These are phyloP conservation scores for Artemisia argyi DNA, from an alignment of 129 eudicot species.

Conservation along the genomic window DNA sequence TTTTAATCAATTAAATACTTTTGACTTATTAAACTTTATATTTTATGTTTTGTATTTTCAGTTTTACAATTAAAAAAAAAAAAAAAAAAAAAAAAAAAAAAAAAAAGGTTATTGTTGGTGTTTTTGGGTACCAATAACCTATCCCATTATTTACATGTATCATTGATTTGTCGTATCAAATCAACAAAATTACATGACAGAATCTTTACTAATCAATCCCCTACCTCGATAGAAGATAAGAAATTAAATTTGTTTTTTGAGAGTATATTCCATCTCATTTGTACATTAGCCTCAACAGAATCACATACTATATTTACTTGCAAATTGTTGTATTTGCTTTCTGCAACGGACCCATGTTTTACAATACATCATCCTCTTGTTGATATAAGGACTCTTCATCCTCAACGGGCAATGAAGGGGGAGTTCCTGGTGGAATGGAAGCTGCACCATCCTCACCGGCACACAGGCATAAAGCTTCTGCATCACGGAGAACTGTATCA, in stretches of 20 bases:
- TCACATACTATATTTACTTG: not conserved
- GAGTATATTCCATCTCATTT: not conserved
- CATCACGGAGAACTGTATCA: conserved; percentile 58
- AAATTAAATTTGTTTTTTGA: conserved; percentile 6
- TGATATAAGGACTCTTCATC: conserved; percentile 40
- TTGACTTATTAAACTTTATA: no score
- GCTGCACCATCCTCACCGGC: conserved; percentile 82
- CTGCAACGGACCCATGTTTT: conserved; percentile 12
- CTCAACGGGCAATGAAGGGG: conserved; percentile 65
- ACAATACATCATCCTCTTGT: conserved; percentile 58
- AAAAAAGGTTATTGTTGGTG: no score
- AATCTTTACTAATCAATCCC: not conserved
- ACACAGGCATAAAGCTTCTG: conserved; percentile 73
- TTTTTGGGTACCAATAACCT: no score
- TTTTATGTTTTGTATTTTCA: no score
- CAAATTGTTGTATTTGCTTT: not conserved
- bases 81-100: no score
- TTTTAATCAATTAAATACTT: no score
- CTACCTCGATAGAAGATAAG: not conserved
- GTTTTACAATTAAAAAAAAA: no score
- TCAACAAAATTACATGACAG: conserved; percentile 15
- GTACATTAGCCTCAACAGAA: not conserved
- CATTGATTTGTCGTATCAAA: not conserved
- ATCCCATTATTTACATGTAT: no score
- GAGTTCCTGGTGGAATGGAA: conserved; percentile 87